phyloP scores from a whole-genome alignment of 192 early-diverging fungal species.

The Umbelopsis vinacea region DNA sequence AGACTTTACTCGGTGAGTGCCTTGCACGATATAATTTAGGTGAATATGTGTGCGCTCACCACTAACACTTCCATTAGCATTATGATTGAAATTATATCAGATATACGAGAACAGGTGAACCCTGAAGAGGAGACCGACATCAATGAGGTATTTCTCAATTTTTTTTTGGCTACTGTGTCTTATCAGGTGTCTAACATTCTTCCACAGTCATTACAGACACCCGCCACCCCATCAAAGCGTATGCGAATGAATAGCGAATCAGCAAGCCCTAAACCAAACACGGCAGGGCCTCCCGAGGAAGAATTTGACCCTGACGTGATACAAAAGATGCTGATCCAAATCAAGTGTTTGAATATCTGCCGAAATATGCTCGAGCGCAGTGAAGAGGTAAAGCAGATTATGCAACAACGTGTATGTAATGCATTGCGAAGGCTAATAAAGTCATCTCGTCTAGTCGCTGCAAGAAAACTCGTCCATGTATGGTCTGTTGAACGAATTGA shows the following conservation, averaged over 20 bases:
- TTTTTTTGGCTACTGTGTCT: neutral
- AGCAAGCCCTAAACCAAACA: slow-evolving; percentile 18
- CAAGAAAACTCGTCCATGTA: slow-evolving; percentile 74
- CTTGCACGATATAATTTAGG: neutral
- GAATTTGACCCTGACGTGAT: slow-evolving; percentile 44
- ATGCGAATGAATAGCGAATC: slow-evolving; percentile 35
- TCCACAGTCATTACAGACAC: slow-evolving; percentile 16
- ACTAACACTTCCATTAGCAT: slow-evolving; percentile 34
- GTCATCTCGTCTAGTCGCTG: slow-evolving; percentile 44
- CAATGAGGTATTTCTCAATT: neutral
- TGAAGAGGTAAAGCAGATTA: slow-evolving; percentile 53
- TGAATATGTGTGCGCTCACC: neutral
- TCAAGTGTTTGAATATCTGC: slow-evolving; percentile 72
- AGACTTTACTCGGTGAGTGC: slow-evolving; percentile 75
- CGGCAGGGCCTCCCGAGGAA: slow-evolving; percentile 31
- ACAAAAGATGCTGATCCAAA: slow-evolving; percentile 56
- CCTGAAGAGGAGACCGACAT: slow-evolving; percentile 35
- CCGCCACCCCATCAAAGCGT: slow-evolving; percentile 42
- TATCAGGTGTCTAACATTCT: too few species aligned
- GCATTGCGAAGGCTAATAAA: neutral
- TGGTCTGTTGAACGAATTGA: slow-evolving; percentile 71
- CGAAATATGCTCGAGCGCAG: slow-evolving; percentile 71
- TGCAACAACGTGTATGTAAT: neutral
- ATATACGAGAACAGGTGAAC: slow-evolving; percentile 65
- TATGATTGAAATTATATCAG: slow-evolving; percentile 82